These are phyloP conservation scores for Diospyros lotus DNA, from an alignment of 148 eudicot species.

Conservation along the genomic window DNA sequence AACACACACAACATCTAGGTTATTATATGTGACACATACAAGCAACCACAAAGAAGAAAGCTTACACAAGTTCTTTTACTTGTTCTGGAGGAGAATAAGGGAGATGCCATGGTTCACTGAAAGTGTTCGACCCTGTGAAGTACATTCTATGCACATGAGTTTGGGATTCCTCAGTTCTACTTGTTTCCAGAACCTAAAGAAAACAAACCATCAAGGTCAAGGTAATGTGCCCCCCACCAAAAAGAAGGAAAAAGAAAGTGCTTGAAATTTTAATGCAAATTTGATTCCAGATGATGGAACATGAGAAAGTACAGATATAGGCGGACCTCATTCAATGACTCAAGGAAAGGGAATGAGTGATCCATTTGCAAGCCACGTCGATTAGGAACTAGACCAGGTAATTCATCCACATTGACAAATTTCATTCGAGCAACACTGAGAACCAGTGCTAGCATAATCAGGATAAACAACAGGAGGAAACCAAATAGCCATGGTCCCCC, in stretches of 20 bases:
- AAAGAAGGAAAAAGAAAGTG: neutral
- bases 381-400: slow-evolving; percentile 59
- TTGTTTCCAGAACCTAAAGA: slow-evolving; percentile 82
- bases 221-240: neutral
- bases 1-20: neutral
- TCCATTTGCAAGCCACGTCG: slow-evolving; percentile 71
- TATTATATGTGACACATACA: neutral
- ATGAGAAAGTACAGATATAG: neutral
- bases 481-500: slow-evolving; percentile 99
- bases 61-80: slow-evolving; percentile 91
- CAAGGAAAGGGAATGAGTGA: slow-evolving; percentile 90
- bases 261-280: slow-evolving; percentile 5
- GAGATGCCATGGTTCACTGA: slow-evolving; percentile 98
- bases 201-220: slow-evolving; percentile 16
- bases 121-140: slow-evolving; percentile 89
- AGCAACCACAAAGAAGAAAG: slow-evolving; percentile 5
- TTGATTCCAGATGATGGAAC: neutral
- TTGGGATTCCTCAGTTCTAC: slow-evolving; percentile 78
- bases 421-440: slow-evolving; percentile 96
- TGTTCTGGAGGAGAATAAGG: slow-evolving; percentile 90
- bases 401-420: slow-evolving; percentile 72
- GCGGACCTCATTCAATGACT: slow-evolving; percentile 91
- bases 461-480: slow-evolving; percentile 57
- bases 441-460: slow-evolving; percentile 70
- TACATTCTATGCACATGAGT: slow-evolving; percentile 93